Percentiles rank a stretch among this genome's conserved stretches.
phyloP scores from a whole-genome alignment of 2,329 filamentous ascomycete species.

The Alternaria brassicicola region DNA sequence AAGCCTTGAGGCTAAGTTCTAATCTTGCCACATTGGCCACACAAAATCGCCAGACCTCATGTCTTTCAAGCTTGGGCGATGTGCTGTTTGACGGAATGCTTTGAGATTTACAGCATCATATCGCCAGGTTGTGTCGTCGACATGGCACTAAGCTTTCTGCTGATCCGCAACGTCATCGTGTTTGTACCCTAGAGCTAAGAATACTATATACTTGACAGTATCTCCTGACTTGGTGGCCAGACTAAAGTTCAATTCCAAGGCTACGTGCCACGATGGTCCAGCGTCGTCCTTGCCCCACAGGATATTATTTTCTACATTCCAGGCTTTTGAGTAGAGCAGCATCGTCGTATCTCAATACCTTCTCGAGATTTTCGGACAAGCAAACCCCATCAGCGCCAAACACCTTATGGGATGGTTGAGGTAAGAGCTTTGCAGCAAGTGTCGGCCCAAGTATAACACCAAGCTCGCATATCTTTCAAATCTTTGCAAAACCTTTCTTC shows the following conservation, averaged over 20 bases:
- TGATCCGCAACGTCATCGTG: neutral
- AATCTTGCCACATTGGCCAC: neutral
- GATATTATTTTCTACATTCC: slow-evolving; percentile 15
- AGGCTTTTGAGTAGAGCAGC: slow-evolving; percentile 5
- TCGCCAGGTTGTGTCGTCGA: slow-evolving; percentile 1
- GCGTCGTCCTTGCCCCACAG: slow-evolving; percentile 8
- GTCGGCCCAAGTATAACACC: slow-evolving; percentile 21
- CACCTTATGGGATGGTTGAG: slow-evolving; percentile 3
- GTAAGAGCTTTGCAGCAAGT: slow-evolving; percentile 24
- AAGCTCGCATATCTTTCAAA: slow-evolving; percentile 17
- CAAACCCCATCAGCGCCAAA: slow-evolving; percentile 16
- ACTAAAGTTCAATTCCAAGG: neutral
- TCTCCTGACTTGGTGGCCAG: neutral
- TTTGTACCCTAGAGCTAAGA: slow-evolving; percentile 11
- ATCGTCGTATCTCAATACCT: neutral
- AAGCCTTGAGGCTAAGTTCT: neutral
- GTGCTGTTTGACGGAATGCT: neutral
- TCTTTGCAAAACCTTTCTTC: slow-evolving; percentile 25
- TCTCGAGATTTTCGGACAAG: slow-evolving; percentile 10
- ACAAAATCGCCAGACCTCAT: neutral
- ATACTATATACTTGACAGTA: neutral
- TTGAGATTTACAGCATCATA: neutral
- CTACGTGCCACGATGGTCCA: neutral
- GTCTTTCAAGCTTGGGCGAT: neutral
- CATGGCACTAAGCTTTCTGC: slow-evolving; percentile 15